Conservation (phyloP, 805 yeast species). For the Kluyveromyces wickerhamii region DNA sequence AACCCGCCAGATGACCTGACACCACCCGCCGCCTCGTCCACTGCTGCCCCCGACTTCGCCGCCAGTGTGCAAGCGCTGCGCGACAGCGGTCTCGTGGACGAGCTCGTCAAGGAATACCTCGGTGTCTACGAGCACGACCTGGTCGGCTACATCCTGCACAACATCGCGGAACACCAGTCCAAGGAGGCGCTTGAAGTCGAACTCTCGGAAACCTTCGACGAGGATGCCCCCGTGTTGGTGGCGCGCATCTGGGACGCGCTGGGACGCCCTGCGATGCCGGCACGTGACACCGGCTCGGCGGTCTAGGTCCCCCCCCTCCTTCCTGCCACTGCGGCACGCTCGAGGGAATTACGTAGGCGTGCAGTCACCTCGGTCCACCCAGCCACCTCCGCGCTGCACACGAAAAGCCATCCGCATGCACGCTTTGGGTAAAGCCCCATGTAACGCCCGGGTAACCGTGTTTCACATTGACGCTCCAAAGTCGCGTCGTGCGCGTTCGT, state of each 20-base stretch:
- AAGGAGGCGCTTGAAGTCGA: conserved; percentile 20
- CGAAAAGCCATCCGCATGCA: too few species aligned
- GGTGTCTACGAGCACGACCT: conserved; percentile 29
- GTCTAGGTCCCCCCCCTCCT: too few species aligned
- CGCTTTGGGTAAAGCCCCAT: too few species aligned
- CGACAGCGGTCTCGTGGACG: conserved; percentile 20
- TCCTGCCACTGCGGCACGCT: too few species aligned
- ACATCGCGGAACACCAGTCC: conserved; percentile 19
- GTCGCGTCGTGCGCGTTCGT: conserved; percentile 1
- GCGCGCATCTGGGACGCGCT: conserved; percentile 21
- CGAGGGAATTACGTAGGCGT: too few species aligned
- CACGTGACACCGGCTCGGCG: too few species aligned
- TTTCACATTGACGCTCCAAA: conserved; percentile 2
- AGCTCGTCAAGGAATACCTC: conserved; percentile 25
- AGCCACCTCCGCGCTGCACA: too few species aligned
- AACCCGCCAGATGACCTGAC: neutral
- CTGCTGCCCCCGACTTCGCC: neutral
- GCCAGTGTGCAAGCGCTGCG: conserved; percentile 13
- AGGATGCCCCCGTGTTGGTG: conserved; percentile 23
- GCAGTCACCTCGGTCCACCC: too few species aligned
- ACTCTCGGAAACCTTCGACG: conserved; percentile 28
- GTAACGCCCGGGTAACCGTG: conserved; percentile 4
- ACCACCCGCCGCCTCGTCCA: neutral
- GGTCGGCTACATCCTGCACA: conserved; percentile 26
- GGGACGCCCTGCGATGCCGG: neutral